phyloP scores from a whole-genome alignment of 169 alveolate genomes.

The Cryptosporidium sp. region DNA sequence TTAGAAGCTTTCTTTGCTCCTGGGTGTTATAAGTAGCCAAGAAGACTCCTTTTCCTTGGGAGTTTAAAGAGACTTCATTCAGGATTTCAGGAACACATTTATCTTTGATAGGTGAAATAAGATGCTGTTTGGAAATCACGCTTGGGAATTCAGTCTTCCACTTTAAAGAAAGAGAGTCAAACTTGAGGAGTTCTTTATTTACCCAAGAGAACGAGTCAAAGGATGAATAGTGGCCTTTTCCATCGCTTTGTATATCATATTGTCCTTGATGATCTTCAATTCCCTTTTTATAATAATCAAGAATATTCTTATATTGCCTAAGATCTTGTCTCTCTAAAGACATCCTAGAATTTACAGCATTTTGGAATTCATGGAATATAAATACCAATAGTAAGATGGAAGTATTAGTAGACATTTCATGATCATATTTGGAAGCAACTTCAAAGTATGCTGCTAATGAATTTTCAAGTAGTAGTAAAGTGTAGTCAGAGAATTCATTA shows the following conservation, averaged over 20 bases:
- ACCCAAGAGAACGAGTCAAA: conserved; percentile 50
- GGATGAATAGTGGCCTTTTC: neutral
- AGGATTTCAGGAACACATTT: conserved; percentile 55
- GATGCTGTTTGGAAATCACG: neutral
- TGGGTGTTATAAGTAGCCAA: conserved; percentile 37
- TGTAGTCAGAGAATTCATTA: conserved; percentile 3
- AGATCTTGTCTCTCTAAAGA: conserved; percentile 37
- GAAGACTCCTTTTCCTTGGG: neutral
- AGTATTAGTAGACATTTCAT: conserved; percentile 1
- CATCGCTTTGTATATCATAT: neutral
- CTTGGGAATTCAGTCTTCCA: conserved; percentile 61
- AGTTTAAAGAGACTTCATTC: neutral
- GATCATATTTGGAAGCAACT: conserved; percentile 42
- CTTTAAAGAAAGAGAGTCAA: conserved; percentile 28
- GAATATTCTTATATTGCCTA: conserved; percentile 16
- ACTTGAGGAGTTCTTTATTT: conserved; percentile 19
- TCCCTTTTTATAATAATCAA: neutral
- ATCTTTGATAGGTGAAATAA: neutral
- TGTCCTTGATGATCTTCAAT: conserved; percentile 11
- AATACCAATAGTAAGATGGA: conserved; percentile 3
- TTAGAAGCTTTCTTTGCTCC: conserved; percentile 40
- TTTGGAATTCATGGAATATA: conserved; percentile 36
- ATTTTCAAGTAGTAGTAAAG: conserved; percentile 8
- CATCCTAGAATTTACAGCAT: conserved; percentile 24
- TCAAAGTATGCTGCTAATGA: conserved; percentile 29